Evolutionary conservation across 2,329 filamentous ascomycete genomes (phyloP).

Genomic region (Metarhizium sp.): DNA sequence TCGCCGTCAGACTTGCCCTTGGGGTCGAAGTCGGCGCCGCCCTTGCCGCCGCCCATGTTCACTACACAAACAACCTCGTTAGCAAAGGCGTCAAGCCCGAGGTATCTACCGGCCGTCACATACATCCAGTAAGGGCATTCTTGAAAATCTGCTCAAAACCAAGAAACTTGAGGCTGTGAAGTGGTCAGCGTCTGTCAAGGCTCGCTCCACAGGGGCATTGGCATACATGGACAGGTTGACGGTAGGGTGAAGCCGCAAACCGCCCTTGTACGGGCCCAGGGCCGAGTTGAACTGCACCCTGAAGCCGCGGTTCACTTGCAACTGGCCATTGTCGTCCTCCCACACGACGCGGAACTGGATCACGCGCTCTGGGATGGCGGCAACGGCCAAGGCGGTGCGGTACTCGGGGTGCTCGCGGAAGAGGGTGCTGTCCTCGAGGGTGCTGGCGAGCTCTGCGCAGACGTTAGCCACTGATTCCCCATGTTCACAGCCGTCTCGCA

Average conservation of each 20-base stretch:
- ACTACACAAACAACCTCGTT: conserved; percentile 17
- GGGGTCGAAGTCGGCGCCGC: conserved; percentile 96
- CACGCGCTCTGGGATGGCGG: conserved; percentile 85
- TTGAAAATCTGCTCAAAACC: conserved; percentile 99
- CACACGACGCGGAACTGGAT: conserved; percentile 97
- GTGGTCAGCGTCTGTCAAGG: not conserved
- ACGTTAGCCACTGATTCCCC: not conserved
- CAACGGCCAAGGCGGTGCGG: conserved; percentile 79
- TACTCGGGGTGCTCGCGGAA: conserved; percentile 94
- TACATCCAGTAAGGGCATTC: conserved; percentile 92
- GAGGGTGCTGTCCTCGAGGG: conserved; percentile 85
- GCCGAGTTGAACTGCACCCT: conserved; percentile 98
- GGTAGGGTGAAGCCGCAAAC: conserved; percentile 85
- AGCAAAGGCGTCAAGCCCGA: not conserved
- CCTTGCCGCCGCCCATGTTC: conserved; percentile 91
- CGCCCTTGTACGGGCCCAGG: conserved; percentile 95
- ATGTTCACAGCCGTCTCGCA: not conserved
- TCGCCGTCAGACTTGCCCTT: conserved; percentile 97
- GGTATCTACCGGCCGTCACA: conserved; percentile 27
- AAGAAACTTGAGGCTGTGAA: conserved; percentile 75
- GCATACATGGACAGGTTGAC: conserved; percentile 62
- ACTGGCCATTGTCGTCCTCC: conserved; percentile 85
- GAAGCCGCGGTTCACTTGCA: conserved; percentile 90
- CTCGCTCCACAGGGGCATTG: not conserved
- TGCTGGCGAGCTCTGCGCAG: conserved; percentile 74